Base-by-base conservation (phyloP, 208 protist species). In the Acanthamoeba lenticulata region DNA sequence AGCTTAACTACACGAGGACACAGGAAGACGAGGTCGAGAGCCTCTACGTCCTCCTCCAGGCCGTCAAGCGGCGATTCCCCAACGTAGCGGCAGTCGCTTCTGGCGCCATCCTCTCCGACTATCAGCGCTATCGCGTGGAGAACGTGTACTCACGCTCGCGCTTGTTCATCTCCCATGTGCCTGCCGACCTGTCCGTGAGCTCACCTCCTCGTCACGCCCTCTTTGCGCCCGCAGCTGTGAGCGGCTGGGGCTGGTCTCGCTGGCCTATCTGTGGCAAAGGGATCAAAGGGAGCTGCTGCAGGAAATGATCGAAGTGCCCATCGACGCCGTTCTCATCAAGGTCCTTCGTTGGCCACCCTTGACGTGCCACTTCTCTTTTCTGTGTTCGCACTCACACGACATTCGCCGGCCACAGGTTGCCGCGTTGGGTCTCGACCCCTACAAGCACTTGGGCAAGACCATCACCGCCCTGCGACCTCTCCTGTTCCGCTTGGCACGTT, bases 31-130 rank as follows among this genome's bases (percentile, higher is more conserved):
- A 99, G 95, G 98, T 99, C 2, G 99, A 99, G 95, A 97, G 97
- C 65, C 96, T 99, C n/a, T 99, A 96, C 94, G 85, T 92, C 29
- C 96, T 99, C 7, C 96, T 99, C 6, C 42, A 94, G 57, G 27
- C 55, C 0, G 97, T 99, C 11, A 98, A 98, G 96, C 42, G 21
- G 6, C 19, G 55, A 21, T 40, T 57, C 95, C 36, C 97, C 24
- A 94, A 95, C 7, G 96, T 99, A 11, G 77, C 98, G 52, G 99
- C 96, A 15, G 98, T 99, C 7, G 99, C 98, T 9, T 98, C 96
- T 42, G 99, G 99, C n/a, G 99, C 99, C 6, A 99, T 99, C 85
- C 96, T 99, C 27, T 99, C 98, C 29, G 98, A 99, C 96, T 99
- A 99, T 93, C 99, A 99, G 96, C 97, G 99, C 47, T 94, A 98